Conservation (phyloP, 306 rosid genomes). For the Lagenaria siceraria region DNA sequence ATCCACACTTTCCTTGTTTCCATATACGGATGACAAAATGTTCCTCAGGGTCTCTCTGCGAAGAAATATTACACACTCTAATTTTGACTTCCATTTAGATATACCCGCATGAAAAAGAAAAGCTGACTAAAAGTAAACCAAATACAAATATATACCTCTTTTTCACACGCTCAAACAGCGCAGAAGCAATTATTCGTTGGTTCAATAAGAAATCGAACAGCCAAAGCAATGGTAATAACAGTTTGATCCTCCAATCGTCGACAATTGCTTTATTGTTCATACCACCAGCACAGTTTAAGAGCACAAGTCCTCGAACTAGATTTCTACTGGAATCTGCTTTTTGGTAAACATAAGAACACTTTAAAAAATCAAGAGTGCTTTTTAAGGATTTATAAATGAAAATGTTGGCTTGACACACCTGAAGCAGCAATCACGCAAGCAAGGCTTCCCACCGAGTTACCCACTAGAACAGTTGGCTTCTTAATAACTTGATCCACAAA, state of each 20-base stretch:
- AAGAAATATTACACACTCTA: neutral
- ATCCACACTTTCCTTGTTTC: constrained; percentile 69
- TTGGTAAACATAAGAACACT: neutral
- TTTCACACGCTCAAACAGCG: constrained; percentile 63
- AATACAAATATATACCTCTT: constrained; percentile 36
- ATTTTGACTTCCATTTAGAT: neutral
- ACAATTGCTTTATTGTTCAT: constrained; percentile 93
- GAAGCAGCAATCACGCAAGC: constrained; percentile 90
- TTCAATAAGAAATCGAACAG: constrained; percentile 62
- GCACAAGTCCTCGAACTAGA: constrained; percentile 60
- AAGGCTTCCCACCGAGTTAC: constrained; percentile 94
- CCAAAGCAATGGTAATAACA: constrained; percentile 65
- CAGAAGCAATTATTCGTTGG: constrained; percentile 59
- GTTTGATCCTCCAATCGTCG: constrained; percentile 94
- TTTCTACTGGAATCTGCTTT: constrained; percentile 40
- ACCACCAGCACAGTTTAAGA: constrained; percentile 84
- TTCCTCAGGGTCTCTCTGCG: constrained; percentile 67
- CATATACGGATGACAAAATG: constrained; percentile 57
- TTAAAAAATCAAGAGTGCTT: neutral
- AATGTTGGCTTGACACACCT: constrained; percentile 26
- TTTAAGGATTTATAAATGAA: neutral
- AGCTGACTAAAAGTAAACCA: neutral
- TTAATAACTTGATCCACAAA: constrained; percentile 62
- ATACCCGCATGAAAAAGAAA: neutral
- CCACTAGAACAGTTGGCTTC: constrained; percentile 74